Conservation (phyloP, 2,329 filamentous ascomycete species). For the Fusarium haematococcum region DNA sequence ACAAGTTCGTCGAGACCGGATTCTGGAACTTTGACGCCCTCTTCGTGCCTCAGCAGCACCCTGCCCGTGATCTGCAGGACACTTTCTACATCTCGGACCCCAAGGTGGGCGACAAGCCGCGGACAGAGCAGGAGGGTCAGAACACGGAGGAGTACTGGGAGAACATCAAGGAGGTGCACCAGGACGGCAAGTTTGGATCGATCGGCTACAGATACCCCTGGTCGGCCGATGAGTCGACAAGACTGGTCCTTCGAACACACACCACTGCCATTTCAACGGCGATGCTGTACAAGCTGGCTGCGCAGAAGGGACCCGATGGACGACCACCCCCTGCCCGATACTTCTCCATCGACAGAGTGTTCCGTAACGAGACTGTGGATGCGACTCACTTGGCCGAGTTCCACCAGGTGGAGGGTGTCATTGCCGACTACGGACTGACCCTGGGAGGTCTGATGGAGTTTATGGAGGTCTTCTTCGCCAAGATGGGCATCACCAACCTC, state of each 20-base stretch:
- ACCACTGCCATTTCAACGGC: conserved; percentile 93
- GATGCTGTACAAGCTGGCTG: conserved; percentile 90
- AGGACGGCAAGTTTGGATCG: conserved; percentile 92
- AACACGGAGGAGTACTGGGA: conserved; percentile 91
- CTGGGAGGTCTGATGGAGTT: conserved; percentile 92
- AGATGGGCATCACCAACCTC: conserved; percentile 88
- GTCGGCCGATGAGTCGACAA: conserved; percentile 86
- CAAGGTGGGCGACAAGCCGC: conserved; percentile 76
- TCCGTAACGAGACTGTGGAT: conserved; percentile 97
- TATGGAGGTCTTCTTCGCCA: conserved; percentile 94
- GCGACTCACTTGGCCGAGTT: conserved; percentile 98
- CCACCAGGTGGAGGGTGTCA: conserved; percentile 98
- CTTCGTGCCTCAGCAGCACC: conserved; percentile 95
- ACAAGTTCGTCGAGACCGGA: conserved; percentile 92
- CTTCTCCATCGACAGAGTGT: conserved; percentile 98
- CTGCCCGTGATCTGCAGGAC: conserved; percentile 95
- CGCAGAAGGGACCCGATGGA: conserved; percentile 79
- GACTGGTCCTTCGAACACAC: conserved; percentile 93
- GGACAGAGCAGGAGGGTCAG: conserved; percentile 64
- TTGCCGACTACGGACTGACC: conserved; percentile 94
- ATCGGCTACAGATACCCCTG: conserved; percentile 97
- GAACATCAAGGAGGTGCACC: conserved; percentile 87
- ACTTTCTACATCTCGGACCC: conserved; percentile 99
- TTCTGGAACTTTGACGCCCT: conserved; percentile 99
- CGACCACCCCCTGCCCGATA: conserved; percentile 81